Evolutionary conservation across 202 grass and related monocot genomes (phyloP).

Genomic region (Hordeum pubiflorum): DNA sequence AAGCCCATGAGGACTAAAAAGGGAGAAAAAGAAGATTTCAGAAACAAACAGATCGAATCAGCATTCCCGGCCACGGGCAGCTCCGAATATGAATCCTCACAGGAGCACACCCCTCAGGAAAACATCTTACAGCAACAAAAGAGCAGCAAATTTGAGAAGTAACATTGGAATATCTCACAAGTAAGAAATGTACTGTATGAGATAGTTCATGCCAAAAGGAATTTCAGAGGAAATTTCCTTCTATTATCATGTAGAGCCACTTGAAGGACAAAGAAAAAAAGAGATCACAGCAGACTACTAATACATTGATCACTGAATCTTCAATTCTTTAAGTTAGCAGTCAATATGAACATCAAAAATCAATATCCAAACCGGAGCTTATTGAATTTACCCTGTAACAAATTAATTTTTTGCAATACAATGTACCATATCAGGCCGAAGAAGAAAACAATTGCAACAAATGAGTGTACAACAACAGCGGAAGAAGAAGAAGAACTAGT

Average conservation of each 20-base stretch:
- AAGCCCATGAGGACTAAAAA: too few relatives aligned
- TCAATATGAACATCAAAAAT: not conserved
- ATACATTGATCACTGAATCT: not conserved
- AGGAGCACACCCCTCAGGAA: too few relatives aligned
- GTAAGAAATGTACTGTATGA: not conserved
- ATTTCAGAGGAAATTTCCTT: not conserved
- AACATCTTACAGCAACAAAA: too few relatives aligned
- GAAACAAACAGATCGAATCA: too few relatives aligned
- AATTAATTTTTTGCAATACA: conserved; percentile 16
- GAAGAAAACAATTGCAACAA: conserved; percentile 20
- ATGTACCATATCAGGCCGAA: not conserved
- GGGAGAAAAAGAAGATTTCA: too few relatives aligned
- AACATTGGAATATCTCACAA: not conserved
- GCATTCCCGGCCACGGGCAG: too few relatives aligned
- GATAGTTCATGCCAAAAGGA: not conserved
- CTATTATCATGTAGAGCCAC: not conserved
- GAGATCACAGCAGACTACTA: not conserved
- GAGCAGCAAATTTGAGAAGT: not conserved
- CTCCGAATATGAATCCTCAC: too few relatives aligned
- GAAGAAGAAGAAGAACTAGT: not conserved
- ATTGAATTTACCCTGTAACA: conserved; percentile 16
- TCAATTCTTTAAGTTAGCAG: not conserved
- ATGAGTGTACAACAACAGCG: conserved; percentile 15
- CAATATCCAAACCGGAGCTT: not conserved
- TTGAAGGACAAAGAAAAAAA: too few relatives aligned